phyloP scores from a whole-genome alignment of 208 protist species.

The Wallacemonas collosoma region DNA sequence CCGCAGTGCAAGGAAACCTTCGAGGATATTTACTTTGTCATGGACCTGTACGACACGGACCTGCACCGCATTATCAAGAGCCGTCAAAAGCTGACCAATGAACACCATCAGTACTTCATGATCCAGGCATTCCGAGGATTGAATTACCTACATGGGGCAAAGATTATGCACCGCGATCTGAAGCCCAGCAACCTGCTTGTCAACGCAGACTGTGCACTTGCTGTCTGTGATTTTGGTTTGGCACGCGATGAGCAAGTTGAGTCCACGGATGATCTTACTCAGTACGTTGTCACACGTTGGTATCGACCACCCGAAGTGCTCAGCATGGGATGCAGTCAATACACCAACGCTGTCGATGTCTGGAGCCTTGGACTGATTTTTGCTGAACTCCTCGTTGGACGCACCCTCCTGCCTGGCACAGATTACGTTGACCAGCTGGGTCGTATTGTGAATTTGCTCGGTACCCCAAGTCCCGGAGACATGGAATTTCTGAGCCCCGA shows the following conservation, averaged over 20 bases:
- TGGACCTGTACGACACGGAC: conserved; percentile 97
- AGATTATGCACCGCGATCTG: conserved; percentile 97
- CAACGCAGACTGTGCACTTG: conserved; percentile 95
- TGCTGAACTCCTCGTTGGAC: conserved; percentile 97
- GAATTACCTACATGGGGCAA: conserved; percentile 97
- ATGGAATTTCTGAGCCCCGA: conserved; percentile 90
- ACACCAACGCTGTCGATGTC: conserved; percentile 96
- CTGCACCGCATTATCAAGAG: conserved; percentile 97
- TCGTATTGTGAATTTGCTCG: conserved; percentile 84
- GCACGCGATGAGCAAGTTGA: conserved; percentile 79
- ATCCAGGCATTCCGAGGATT: conserved; percentile 97
- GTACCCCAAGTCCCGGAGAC: conserved; percentile 69
- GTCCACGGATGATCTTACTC: conserved; percentile 86
- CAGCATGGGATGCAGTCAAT: conserved; percentile 84
- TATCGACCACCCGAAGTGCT: conserved; percentile 99
- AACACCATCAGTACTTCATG: conserved; percentile 98
- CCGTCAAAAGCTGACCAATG: conserved; percentile 93
- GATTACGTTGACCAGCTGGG: conserved; percentile 89
- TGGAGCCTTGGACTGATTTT: conserved; percentile 98
- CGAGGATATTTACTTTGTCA: conserved; percentile 90
- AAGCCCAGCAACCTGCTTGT: conserved; percentile 96
- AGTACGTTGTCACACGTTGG: conserved; percentile 98
- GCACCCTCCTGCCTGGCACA: conserved; percentile 93
- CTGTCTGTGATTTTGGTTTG: conserved; percentile 94
- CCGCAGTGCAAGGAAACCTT: conserved; percentile 70